Base-by-base conservation (phyloP, 352 stramenopile species). In the Thalassiosira mediterranea region DNA sequence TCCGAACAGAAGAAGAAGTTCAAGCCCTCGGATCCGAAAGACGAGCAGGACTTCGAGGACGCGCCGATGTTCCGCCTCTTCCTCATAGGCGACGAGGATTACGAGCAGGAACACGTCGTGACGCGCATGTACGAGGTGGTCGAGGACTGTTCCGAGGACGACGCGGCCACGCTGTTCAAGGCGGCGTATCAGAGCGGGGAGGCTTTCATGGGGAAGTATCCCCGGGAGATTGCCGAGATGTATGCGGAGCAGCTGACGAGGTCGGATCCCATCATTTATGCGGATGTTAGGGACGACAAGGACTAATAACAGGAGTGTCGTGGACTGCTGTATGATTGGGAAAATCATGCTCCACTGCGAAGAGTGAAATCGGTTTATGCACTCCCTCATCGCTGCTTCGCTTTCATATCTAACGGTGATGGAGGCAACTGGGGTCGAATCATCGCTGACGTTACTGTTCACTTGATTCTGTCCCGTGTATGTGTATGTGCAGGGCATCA, bases 251-350 rank as follows among this genome's bases (percentile, higher is more conserved):
- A 94, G 76, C 79, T 95, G 62, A 79, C 86, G 38, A 76, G 90
- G 64, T 90, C 76, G 19, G 86, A 93, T 72, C 90, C 90, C 25
- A 94, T 94, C 62, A 95, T 95, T 61, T 95, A 87, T 61, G 81
- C 71, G 26, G 88, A 94, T 57, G 67, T 94, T 40, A 85, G 88
- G 46, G 83, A 93, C 58, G 90, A 95, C 56, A 87, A 90, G n/a
- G 59, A 65, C 11, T 65, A 65, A 56, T 21, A 60, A 49, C 11
- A 47, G 28, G 13, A 46, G 19, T 23, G 51, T 13, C 5, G 17
- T 10, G 17, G 46, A 54, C n/a, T n/a, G n/a, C n/a, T n/a, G n/a
- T n/a, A n/a, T n/a, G n/a, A n/a, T n/a, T n/a, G n/a, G n/a, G n/a
- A n/a, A n/a, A n/a, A n/a, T n/a, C n/a, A n/a, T n/a, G n/a, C n/a